Evolutionary conservation across 2,329 filamentous ascomycete species (phyloP), one percentile per base, ranked within the genome.

Genomic region (Clarireedia homoeocarpa): DNA sequence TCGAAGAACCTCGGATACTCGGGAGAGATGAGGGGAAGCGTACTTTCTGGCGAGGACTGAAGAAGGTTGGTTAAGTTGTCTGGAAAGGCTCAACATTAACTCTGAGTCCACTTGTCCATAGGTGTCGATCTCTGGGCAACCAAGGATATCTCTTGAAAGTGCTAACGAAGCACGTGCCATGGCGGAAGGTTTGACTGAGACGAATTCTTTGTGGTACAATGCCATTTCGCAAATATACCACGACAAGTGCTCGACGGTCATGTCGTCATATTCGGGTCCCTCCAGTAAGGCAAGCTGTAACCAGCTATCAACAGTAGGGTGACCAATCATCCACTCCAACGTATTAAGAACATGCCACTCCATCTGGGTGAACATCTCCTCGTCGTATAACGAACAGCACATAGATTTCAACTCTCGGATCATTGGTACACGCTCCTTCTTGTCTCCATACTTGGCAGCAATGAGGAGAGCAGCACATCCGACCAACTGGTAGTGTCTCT

Each of bases 341-440:
- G 94, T 99, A 75, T 96, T 95, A 65, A 99, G 81, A 39, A 99
- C 92, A 72, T 99, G 94, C 91, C 95, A 97, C 76, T 99, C 94
- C 94, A 99, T 99, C 74, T 99, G 94, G 10, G 91, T 92, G 75
- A 99, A 99, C 94, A 99, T 99, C 75, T 96, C 92, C 50, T 96
- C 91, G 67, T 99, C 94, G 74, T 99, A 99, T 40, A 97, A 81
- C 39, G 89, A 91, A 75, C 94, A 97, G 81, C 94, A 99, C 94
- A 99, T 97, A 64, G 92, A 95, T 80, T 96, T 96, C 62, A 99
- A 79, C 72, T 99, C 94, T 70, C 90, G 85, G 70, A 99, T 95
- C 62, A 95, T 94, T 4, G 94, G 94, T n/a, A 99, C 94, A 51
- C 91, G 85, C 70, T 99, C 94, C 77, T 99, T 99, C 78, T 94